Evolutionary conservation across 139 green algal genomes (phyloP), one percentile per base, ranked within the genome.

Genomic region (Axilococcus clingmanii): DNA sequence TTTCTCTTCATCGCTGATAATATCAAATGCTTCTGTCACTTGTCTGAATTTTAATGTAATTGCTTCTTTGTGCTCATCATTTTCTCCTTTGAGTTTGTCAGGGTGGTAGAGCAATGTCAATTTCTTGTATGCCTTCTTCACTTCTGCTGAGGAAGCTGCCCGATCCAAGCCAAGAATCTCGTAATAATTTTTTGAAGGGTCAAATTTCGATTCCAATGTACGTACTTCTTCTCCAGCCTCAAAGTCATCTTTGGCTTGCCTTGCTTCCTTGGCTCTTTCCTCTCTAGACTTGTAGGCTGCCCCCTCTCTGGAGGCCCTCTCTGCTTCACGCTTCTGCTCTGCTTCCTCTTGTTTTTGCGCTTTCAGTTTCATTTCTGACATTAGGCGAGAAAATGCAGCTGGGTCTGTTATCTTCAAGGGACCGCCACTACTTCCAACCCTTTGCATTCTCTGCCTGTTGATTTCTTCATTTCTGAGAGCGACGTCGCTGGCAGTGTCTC

Each of bases 101-200:
- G 72, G 69, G 37, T 79, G 72, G 34, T 66, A 72, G 22, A 60
- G 37, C 27, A 70, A 38, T 4, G 52, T 42, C 34, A 65, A 47
- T 57, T 33, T 38, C 49, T 71, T 59, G 32, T 65, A 71, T 5
- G 42, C 43, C 14, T 36, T 22, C 7, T 36, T 22, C 3, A 71
- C 27, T 25, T 71, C 57, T 2, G 57, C 40, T 2, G 45, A 33
- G 23, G 48, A 57, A 2, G 61, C 61, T 17, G n/a, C 28, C 12
- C 52, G 19, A 4, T 66, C 60, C 4, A 88, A 48, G 4, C 64
- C 72, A 19, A 88, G 66, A 7, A 82, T 52, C 31, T 68, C 66
- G 67, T 88, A 88, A 63, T 85, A 87, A 57, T 88, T 69, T 25
- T 81, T 80, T 17, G 11, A 17, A 16, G 68, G 47, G 31, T 58